These are phyloP conservation scores for Penicillium expansum DNA, from an alignment of 2,329 filamentous ascomycete genomes.

Conservation along the genomic window DNA sequence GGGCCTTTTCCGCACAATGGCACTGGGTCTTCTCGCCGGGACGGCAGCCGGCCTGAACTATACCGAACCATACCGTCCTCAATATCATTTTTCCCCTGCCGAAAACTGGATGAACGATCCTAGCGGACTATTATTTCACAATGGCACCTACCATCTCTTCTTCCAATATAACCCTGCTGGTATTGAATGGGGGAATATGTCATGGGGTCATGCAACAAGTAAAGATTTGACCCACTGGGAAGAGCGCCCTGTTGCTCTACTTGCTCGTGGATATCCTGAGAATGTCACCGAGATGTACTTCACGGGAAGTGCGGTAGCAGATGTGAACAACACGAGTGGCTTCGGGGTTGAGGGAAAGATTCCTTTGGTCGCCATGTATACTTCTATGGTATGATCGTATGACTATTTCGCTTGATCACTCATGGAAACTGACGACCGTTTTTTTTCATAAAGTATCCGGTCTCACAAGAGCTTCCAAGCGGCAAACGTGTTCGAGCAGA, in stretches of 20 bases:
- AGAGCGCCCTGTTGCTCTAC: constrained; percentile 62
- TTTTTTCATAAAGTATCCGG: constrained; percentile 16
- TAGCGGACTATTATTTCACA: constrained; percentile 21
- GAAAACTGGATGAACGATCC: constrained; percentile 21
- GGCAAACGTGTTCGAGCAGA: constrained; percentile 19
- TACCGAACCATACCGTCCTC: constrained; percentile 10
- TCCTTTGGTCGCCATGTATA: constrained; percentile 62
- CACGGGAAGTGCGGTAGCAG: constrained; percentile 58
- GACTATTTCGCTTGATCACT: background rate
- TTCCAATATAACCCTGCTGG: constrained; percentile 26
- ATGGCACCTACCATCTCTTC: constrained; percentile 22
- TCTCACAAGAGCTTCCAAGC: constrained; percentile 22
- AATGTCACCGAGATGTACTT: constrained; percentile 49
- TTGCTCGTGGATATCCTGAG: constrained; percentile 42
- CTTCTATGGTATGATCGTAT: constrained; percentile 34
- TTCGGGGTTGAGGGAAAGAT: constrained; percentile 62
- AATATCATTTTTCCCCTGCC: constrained; percentile 11
- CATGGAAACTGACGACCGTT: background rate
- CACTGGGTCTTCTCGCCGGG: constrained; percentile 6
- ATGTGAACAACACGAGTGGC: constrained; percentile 63
- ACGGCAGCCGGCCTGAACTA: constrained; percentile 5
- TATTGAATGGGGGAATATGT: constrained; percentile 22
- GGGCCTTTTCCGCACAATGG: background rate
- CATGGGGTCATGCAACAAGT: constrained; percentile 29
- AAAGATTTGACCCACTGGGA: constrained; percentile 55